A percentile compares a stretch with the other conserved stretches of the same genome.
These are phyloP conservation scores for Penicillium pulvis DNA, from an alignment of 495 filamentous ascomycete species.

Conservation along the genomic window DNA sequence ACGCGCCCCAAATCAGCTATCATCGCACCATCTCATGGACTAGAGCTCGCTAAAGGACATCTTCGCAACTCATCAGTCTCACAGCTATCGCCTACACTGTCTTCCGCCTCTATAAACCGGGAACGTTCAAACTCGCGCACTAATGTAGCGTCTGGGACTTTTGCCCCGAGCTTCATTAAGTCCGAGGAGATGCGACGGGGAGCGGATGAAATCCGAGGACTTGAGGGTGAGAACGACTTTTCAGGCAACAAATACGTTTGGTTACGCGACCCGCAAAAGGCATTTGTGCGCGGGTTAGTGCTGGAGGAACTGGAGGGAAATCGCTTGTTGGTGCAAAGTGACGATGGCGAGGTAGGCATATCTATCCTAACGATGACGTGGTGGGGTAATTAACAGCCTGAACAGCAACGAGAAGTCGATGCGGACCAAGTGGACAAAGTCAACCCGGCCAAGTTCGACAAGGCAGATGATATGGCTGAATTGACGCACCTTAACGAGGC, in stretches of 20 bases:
- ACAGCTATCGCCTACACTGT: slow-evolving; percentile 38
- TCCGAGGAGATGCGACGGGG: slow-evolving; percentile 69
- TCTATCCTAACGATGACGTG: not conserved
- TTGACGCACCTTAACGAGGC: slow-evolving; percentile 97
- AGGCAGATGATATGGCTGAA: slow-evolving; percentile 98
- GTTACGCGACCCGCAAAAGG: slow-evolving; percentile 81
- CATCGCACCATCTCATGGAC: slow-evolving; percentile 55
- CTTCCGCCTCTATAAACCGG: slow-evolving; percentile 28
- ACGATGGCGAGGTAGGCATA: slow-evolving; percentile 80
- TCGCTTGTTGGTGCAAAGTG: slow-evolving; percentile 81
- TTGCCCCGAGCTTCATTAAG: slow-evolving; percentile 95
- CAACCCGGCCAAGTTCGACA: slow-evolving; percentile 99
- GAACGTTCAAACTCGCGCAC: slow-evolving; percentile 65
- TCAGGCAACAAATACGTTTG: slow-evolving; percentile 99
- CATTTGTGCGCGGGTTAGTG: slow-evolving; percentile 91
- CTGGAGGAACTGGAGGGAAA: slow-evolving; percentile 73
- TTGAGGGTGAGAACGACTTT: slow-evolving; percentile 96
- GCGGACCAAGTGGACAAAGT: slow-evolving; percentile 92
- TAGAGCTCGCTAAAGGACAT: slow-evolving; percentile 48
- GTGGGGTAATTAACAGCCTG: slow-evolving; percentile 17
- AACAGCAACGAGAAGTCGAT: slow-evolving; percentile 82
- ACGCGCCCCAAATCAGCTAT: slow-evolving; percentile 73
- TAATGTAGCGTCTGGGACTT: slow-evolving; percentile 68
- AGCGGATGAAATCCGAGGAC: slow-evolving; percentile 68
- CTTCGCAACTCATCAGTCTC: slow-evolving; percentile 58